phyloP scores from a whole-genome alignment of 2,329 filamentous ascomycete species.

The Monosporascus sp. region DNA sequence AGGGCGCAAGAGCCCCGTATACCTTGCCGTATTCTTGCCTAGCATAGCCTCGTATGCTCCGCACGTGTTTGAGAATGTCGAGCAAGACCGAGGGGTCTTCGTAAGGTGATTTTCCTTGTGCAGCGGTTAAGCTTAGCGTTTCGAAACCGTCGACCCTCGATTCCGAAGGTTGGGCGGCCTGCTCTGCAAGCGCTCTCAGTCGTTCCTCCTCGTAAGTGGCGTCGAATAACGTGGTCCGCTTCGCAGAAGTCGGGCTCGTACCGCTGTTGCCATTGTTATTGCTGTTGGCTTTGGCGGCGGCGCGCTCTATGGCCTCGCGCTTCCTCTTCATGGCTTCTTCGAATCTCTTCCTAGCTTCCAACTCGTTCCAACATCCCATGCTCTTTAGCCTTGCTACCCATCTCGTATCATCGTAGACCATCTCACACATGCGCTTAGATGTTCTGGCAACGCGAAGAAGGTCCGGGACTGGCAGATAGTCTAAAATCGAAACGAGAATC shows the following conservation, averaged over 20 bases:
- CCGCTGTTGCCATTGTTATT: conserved; percentile 13
- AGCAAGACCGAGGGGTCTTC: conserved; percentile 62
- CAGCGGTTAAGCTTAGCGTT: conserved; percentile 55
- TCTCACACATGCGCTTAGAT: conserved; percentile 84
- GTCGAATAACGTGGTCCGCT: conserved; percentile 65
- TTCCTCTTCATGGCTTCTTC: conserved; percentile 64
- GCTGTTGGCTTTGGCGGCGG: conserved; percentile 1
- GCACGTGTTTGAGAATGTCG: conserved; percentile 62
- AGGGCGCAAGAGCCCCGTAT: conserved; percentile 81
- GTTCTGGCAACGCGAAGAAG: conserved; percentile 80
- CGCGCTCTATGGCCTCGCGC: conserved; percentile 47
- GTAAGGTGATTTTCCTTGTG: conserved; percentile 38
- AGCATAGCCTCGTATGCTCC: conserved; percentile 78
- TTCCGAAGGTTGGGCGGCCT: conserved; percentile 25
- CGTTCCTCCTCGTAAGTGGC: conserved; percentile 62
- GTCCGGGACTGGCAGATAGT: conserved; percentile 81
- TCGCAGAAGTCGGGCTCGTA: conserved; percentile 14
- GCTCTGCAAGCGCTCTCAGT: conserved; percentile 35
- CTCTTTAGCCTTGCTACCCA: conserved; percentile 83
- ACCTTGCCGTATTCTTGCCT: conserved; percentile 87
- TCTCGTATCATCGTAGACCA: conserved; percentile 96
- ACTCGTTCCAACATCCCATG: conserved; percentile 91
- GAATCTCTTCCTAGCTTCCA: conserved; percentile 73
- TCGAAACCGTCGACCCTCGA: conserved; percentile 66
- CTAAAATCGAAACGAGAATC: conserved; percentile 80